Evolutionary conservation across 495 filamentous ascomycete species (phyloP), one percentile per base, ranked within the genome.

Genomic region (Hypoxylon fuscum): DNA sequence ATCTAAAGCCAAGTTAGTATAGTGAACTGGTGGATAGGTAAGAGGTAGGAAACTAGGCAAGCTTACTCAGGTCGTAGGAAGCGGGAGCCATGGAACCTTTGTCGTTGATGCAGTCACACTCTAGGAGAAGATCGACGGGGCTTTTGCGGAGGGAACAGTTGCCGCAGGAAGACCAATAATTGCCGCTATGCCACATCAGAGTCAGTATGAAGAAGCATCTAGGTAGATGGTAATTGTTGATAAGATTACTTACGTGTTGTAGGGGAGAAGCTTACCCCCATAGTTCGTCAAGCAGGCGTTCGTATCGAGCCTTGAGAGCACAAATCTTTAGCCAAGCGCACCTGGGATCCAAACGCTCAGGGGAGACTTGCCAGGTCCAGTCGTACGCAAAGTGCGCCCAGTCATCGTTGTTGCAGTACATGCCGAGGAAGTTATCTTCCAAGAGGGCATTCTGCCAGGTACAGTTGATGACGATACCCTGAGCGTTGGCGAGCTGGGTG

Each of bases 381-480:
- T 73, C 68, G 35, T 73, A 73, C 38, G 59, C 67, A 20, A 58
- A 73, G 14, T 37, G 12, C 2, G 48, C 57, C 65, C 65, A 69
- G 60, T 71, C 52, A 31, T 69, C 53, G 50, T 73, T 69, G 22
- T 71, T 60, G 59, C 71, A 73, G 44, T 73, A 73, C 41, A 70
- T 62, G 20, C 71, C 71, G 5, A 73, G 63, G 41, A 62, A 69
- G 17, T 45, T 60, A 22, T 62, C 60, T 2, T 48, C 55, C 27
- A 72, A 37, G 25, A 72, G 29, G 12, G 59, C 66, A 5, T 59
- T 69, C 53, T 72, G 66, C 69, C 69, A 72, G 22, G 69, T 67
- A 31, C 69, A 72, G 43, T 72, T 72, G 27, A 43, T 15, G 46
- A 69, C 22, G 27, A 72, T 59, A 18, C 53, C 56, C 41, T 72